A percentile compares a stretch with the other conserved stretches of the same genome.
Evolutionary conservation across 148 eudicot species (phyloP).

Genomic region (Amaranthus cruentus): DNA sequence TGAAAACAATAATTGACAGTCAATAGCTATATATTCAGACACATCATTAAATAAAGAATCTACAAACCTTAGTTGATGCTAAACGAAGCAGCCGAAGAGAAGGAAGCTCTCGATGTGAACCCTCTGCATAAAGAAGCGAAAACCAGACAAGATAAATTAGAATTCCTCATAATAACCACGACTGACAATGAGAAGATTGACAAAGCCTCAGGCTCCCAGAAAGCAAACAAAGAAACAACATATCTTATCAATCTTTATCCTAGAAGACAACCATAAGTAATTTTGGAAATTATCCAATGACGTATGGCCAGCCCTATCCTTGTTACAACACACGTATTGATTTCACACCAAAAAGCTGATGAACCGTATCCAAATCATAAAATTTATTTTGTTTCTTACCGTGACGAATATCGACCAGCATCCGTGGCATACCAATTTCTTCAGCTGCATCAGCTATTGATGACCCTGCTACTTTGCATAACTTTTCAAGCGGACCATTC

Average conservation of each 20-base stretch:
- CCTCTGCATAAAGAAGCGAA: constrained; percentile 49
- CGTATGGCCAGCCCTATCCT: background rate
- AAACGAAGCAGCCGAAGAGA: constrained; percentile 72
- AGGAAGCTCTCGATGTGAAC: constrained; percentile 93
- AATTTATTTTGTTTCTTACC: constrained; percentile 38
- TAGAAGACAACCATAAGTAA: background rate
- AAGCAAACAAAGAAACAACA: background rate
- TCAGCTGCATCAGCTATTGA: constrained; percentile 83
- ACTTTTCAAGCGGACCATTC: constrained; percentile 76
- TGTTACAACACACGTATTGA: background rate
- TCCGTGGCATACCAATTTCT: constrained; percentile 64
- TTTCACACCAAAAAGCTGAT: background rate
- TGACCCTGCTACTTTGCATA: constrained; percentile 46
- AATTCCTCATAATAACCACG: background rate
- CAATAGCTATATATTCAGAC: background rate
- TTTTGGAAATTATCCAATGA: background rate
- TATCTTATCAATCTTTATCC: background rate
- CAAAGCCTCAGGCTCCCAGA: background rate
- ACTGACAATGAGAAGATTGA: background rate
- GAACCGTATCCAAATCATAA: background rate
- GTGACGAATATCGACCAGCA: constrained; percentile 91
- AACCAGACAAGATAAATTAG: background rate
- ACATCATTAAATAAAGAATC: background rate
- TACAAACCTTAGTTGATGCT: constrained; percentile 62
- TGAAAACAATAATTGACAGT: background rate